Conservation (phyloP, 2,329 filamentous ascomycete genomes). For the Botrytis elliptica region DNA sequence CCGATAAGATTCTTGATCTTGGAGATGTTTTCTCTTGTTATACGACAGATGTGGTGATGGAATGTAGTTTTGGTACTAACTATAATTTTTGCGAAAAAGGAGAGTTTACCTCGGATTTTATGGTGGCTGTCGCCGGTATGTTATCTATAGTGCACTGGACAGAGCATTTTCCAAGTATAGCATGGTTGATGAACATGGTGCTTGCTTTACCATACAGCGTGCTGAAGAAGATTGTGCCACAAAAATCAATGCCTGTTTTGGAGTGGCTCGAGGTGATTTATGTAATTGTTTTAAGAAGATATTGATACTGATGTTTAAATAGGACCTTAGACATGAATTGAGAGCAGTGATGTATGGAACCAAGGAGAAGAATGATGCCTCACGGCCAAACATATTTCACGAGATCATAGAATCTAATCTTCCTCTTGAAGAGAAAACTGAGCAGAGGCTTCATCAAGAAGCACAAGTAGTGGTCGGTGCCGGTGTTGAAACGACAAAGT, state of each 20-base stretch:
- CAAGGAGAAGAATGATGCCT: neutral
- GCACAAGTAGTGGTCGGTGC: conserved; percentile 38
- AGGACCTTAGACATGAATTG: conserved; percentile 13
- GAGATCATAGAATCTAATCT: conserved; percentile 33
- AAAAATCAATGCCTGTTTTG: neutral
- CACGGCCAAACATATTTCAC: conserved; percentile 34
- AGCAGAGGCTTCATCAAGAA: conserved; percentile 39
- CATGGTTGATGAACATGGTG: neutral
- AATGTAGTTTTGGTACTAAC: conserved; percentile 28
- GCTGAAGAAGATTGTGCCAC: neutral
- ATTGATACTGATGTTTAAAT: neutral
- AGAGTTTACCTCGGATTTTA: conserved; percentile 6
- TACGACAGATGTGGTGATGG: conserved; percentile 32
- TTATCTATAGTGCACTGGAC: conserved; percentile 7
- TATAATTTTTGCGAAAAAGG: conserved; percentile 8
- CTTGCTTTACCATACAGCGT: conserved; percentile 7
- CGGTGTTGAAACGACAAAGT: conserved; percentile 43
- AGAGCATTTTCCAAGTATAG: conserved; percentile 8
- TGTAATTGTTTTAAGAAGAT: neutral
- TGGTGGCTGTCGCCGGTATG: neutral
- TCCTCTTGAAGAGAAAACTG: conserved; percentile 40
- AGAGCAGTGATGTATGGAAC: conserved; percentile 13
- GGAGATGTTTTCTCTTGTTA: conserved; percentile 10
- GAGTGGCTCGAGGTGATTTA: conserved; percentile 10
- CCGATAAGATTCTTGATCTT: neutral